phyloP scores from a whole-genome alignment of 305 asterid genomes.

The Rubia balearica region DNA sequence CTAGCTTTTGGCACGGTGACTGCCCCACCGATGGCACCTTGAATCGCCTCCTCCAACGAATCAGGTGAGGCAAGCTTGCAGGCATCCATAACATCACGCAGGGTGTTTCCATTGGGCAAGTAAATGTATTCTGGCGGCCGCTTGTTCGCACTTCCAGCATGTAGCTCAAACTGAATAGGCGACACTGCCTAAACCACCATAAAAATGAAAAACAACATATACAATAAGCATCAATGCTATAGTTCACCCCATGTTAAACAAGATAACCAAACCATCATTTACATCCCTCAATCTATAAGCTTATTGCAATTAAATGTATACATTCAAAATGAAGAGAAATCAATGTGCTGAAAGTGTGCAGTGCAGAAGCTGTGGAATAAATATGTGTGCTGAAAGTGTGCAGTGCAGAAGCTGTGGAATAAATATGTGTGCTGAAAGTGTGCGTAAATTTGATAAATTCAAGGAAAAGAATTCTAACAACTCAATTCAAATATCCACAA shows the following conservation, averaged over 20 bases:
- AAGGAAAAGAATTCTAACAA: not conserved
- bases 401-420: not conserved
- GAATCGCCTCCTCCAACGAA: constrained; percentile 49
- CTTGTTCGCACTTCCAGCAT: constrained; percentile 69
- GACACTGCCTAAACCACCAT: constrained; percentile 49
- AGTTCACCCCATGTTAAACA: not conserved
- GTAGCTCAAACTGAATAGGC: constrained; percentile 72
- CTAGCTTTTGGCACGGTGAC: constrained; percentile 23
- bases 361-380: too few relatives aligned
- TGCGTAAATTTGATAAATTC: too few relatives aligned
- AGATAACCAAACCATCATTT: not conserved
- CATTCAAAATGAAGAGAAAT: not conserved
- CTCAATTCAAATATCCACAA: not conserved
- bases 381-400: not conserved
- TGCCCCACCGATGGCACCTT: constrained; percentile 43
- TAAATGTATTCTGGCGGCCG: constrained; percentile 73
- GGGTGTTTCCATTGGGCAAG: constrained; percentile 69
- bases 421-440: too few relatives aligned
- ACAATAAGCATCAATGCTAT: constrained; percentile 6
- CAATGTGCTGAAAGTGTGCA: not conserved
- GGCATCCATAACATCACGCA: constrained; percentile 60
- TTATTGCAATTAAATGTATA: not conserved
- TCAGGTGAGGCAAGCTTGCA: constrained; percentile 57
- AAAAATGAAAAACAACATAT: constrained; percentile 8
- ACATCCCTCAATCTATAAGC: not conserved